Evolutionary conservation across 805 yeast genomes (phyloP), one percentile per base, ranked within the genome.

Genomic region (Nakazawaea siamensis): DNA sequence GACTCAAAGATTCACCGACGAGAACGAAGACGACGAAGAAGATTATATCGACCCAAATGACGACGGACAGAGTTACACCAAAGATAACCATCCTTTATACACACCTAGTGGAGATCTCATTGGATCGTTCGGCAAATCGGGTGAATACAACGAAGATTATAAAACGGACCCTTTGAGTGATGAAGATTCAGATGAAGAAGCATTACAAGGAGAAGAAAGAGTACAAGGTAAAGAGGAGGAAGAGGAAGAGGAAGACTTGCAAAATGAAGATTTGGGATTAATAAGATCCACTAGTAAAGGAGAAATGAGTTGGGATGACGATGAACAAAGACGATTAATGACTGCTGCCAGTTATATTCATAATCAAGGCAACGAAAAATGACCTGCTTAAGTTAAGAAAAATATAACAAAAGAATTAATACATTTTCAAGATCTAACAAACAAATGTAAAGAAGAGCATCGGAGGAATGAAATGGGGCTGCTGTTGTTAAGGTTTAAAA

Each of bases 41-140:
- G 87, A 78, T 41, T 80, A 81, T 47, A 74, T 73, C 46, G 88
- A 81, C 50, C 88, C 90, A 1, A 80, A 81, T 48, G 90, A 82
- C 52, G 90, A 81, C 48, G 90, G 90, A 0, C 75, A 73, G 49
- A 76, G 84, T 1, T 81, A 81, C 53, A 73, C 75, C 35, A 78
- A 73, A 50, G 64, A 68, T 17, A 59, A 66, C 27, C 73, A 77
- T 46, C 80, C 84, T 5, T 54, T 80, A 36, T 80, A 80, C 48
- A 74, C 69, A 43, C 58, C 72, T 2, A 61, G 54, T 36, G 62
- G 62, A 8, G 38, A 35, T 18, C 20, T 35, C 12, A 11, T 35
- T 7, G 34, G 27, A 17, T 34, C 30, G 17, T 35, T 35, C 34
- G 8, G 18, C 29, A 12, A 13, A 17, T n/a, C 17, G 23, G 23